phyloP scores from a whole-genome alignment of 2,329 filamentous ascomycete genomes.

The Penicillium hesseltinei region DNA sequence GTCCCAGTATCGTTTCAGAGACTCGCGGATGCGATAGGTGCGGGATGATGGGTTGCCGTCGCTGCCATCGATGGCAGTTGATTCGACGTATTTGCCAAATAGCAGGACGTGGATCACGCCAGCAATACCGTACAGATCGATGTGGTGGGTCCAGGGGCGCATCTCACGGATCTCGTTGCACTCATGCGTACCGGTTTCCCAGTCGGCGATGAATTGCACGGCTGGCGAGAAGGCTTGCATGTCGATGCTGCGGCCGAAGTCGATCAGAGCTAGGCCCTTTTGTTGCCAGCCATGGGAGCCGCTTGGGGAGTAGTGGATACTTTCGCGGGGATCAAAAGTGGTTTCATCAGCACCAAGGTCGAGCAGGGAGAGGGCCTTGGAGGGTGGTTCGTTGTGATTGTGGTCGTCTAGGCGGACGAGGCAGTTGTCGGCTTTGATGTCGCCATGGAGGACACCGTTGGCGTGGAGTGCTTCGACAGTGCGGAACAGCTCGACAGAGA shows the following conservation, averaged over 20 bases:
- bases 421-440: slow-evolving; percentile 94
- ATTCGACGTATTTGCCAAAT: slow-evolving; percentile 94
- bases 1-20: slow-evolving; percentile 94
- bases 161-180: slow-evolving; percentile 95
- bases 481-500: slow-evolving; percentile 84
- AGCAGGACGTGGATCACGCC: slow-evolving; percentile 84
- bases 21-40: slow-evolving; percentile 77
- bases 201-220: slow-evolving; percentile 91
- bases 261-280: slow-evolving; percentile 83
- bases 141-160: slow-evolving; percentile 94
- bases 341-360: slow-evolving; percentile 25
- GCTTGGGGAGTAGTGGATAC: slow-evolving; percentile 64
- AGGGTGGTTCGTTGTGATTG: slow-evolving; percentile 28
- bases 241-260: slow-evolving; percentile 93
- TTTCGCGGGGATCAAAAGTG: slow-evolving; percentile 27
- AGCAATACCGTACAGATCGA: slow-evolving; percentile 92
- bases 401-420: slow-evolving; percentile 72
- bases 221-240: slow-evolving; percentile 77
- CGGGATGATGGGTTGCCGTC: slow-evolving; percentile 31
- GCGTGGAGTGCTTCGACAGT: slow-evolving; percentile 84
- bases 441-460: slow-evolving; percentile 80
- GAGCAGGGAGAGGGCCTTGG: slow-evolving; percentile 29
- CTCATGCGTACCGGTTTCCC: slow-evolving; percentile 83
- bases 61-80: slow-evolving; percentile 43
- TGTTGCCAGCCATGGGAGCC: slow-evolving; percentile 75